Conservation (phyloP, 169 alveolate genomes). For the Eimeria tenella region DNA sequence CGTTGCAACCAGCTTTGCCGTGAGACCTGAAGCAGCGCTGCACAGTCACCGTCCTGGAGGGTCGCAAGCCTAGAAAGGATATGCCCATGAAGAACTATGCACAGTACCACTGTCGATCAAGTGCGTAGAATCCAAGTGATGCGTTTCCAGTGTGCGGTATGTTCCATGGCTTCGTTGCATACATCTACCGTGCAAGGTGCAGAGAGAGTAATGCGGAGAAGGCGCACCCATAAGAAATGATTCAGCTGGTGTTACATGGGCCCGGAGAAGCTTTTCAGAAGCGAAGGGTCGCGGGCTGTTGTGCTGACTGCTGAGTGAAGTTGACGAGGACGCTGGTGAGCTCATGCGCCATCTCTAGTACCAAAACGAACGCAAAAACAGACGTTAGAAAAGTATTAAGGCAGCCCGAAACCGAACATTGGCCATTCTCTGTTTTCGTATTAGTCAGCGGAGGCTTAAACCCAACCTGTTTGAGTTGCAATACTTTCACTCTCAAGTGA, state of each 20-base stretch:
- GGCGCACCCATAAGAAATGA: slow-evolving; percentile 71
- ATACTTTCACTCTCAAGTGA: slow-evolving; percentile 48
- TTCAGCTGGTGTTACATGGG: slow-evolving; percentile 73
- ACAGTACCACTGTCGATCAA: too few relatives aligned
- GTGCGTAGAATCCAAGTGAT: too few relatives aligned
- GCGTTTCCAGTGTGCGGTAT: too few relatives aligned
- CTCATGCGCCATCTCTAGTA: slow-evolving; percentile 52
- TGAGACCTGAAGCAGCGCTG: slow-evolving; percentile 32
- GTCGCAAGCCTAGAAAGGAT: too few relatives aligned
- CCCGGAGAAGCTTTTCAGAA: slow-evolving; percentile 30
- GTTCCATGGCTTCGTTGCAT: background rate
- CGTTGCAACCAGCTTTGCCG: slow-evolving; percentile 78
- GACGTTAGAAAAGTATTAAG: background rate
- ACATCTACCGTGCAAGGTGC: too few relatives aligned
- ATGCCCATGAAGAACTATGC: too few relatives aligned
- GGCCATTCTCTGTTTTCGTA: background rate
- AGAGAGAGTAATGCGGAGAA: background rate
- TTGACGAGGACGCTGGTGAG: slow-evolving; percentile 37
- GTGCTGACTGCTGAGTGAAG: slow-evolving; percentile 53
- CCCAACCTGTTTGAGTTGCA: slow-evolving; percentile 64
- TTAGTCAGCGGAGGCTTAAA: slow-evolving; percentile 2
- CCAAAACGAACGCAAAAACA: background rate
- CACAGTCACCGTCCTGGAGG: background rate
- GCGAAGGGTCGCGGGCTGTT: slow-evolving; percentile 38
- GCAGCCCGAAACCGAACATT: too few relatives aligned